These are phyloP conservation scores for Penicillium sp. DNA, from an alignment of 2,329 filamentous ascomycete species.

Conservation along the genomic window DNA sequence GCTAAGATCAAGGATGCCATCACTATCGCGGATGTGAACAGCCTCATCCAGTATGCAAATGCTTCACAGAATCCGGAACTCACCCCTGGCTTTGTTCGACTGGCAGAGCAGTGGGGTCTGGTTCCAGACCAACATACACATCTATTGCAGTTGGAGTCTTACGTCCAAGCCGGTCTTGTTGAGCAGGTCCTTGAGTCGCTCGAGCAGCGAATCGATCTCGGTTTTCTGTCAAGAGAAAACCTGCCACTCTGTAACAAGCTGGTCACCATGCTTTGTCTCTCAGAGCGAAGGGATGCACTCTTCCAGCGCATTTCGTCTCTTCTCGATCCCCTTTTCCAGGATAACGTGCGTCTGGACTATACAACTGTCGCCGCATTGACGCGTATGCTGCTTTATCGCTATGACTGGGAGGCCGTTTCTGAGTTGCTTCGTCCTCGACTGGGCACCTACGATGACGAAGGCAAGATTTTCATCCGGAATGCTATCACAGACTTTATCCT, in stretches of 20 bases:
- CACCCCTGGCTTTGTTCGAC: conserved; percentile 65
- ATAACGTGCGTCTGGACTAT: conserved; percentile 63
- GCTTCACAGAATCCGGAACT: conserved; percentile 64
- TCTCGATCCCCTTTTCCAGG: conserved; percentile 66
- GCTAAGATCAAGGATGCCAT: conserved; percentile 48
- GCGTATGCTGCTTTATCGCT: conserved; percentile 65
- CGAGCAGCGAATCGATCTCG: conserved; percentile 49
- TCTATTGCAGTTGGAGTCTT: conserved; percentile 69
- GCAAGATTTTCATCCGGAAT: conserved; percentile 62
- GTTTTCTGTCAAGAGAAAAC: conserved; percentile 54
- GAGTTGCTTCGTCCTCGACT: conserved; percentile 70
- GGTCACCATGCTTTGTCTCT: conserved; percentile 61
- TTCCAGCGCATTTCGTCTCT: conserved; percentile 69
- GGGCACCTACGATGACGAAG: conserved; percentile 42
- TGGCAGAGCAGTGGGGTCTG: conserved; percentile 63
- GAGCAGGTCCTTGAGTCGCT: conserved; percentile 55
- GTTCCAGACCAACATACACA: conserved; percentile 64
- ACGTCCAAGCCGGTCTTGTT: conserved; percentile 66
- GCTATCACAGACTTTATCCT: conserved; percentile 64
- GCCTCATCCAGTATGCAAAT: conserved; percentile 66
- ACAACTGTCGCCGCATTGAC: conserved; percentile 70
- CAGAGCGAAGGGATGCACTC: conserved; percentile 50
- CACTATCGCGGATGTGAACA: conserved; percentile 69
- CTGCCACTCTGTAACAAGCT: conserved; percentile 64
- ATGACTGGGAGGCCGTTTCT: conserved; percentile 72